Percentiles rank a stretch among this genome's conserved stretches.
Evolutionary conservation across 2,329 filamentous ascomycete genomes (phyloP).

Genomic region (Hirsutella rhossiliensis): DNA sequence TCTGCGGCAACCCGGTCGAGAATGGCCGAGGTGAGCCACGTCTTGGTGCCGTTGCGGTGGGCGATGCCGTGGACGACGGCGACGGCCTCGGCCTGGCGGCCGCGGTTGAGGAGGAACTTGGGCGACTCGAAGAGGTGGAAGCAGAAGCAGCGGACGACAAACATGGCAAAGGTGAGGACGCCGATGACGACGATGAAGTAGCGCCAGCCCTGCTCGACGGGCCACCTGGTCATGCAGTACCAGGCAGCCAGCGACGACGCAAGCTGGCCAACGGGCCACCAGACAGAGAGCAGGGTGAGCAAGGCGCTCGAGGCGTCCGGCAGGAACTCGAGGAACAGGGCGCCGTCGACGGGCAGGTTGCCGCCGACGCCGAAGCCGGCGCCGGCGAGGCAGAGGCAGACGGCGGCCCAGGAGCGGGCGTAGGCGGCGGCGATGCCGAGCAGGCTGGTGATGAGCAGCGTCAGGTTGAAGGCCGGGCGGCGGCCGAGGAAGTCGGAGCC

Average conservation of each 20-base stretch:
- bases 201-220: constrained; percentile 62
- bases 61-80: constrained; percentile 71
- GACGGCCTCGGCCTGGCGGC: constrained; percentile 67
- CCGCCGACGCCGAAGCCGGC: constrained; percentile 61
- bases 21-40: constrained; percentile 65
- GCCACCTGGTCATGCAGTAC: constrained; percentile 62
- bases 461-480: constrained; percentile 70
- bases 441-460: constrained; percentile 59
- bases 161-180: constrained; percentile 63
- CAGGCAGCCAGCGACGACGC: constrained; percentile 61
- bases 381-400: constrained; percentile 47
- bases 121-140: constrained; percentile 80
- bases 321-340: constrained; percentile 73
- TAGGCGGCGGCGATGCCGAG: constrained; percentile 64
- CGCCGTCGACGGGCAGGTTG: constrained; percentile 68
- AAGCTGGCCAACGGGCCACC: constrained; percentile 78
- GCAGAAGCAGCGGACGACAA: constrained; percentile 63
- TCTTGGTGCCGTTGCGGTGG: constrained; percentile 54
- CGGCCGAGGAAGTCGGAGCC: constrained; percentile 69
- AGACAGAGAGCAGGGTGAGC: constrained; percentile 69
- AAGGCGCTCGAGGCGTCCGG: constrained; percentile 63
- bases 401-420: constrained; percentile 52
- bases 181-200: constrained; percentile 62
- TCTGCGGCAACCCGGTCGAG: constrained; percentile 41
- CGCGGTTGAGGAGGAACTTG: constrained; percentile 68